A percentile compares a stretch with the other conserved stretches of the same genome.
Evolutionary conservation across 2,329 filamentous ascomycete species (phyloP).

Genomic region (Graphilbum sp.): DNA sequence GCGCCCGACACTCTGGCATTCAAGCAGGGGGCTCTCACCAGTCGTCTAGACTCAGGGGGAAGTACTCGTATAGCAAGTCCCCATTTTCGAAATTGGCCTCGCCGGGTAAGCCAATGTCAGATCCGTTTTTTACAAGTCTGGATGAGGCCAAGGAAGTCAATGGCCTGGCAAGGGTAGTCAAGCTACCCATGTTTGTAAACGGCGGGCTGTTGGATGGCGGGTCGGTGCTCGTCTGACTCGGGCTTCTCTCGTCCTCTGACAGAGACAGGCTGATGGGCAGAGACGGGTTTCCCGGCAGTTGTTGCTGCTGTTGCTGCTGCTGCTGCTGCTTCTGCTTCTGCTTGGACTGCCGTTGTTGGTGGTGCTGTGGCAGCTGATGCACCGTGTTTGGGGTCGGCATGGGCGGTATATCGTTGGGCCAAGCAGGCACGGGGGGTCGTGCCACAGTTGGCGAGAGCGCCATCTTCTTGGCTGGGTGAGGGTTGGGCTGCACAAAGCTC

Average conservation of each 20-base stretch:
- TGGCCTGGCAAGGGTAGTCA: neutral
- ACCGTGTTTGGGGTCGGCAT: constrained; percentile 7
- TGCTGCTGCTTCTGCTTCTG: constrained; percentile 2
- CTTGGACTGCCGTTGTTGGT: constrained; percentile 1
- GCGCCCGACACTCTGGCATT: neutral
- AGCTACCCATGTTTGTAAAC: constrained; percentile 17
- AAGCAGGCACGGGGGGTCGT: constrained; percentile 37
- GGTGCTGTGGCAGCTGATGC: neutral
- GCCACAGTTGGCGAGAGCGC: constrained; percentile 33
- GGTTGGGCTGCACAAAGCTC: constrained; percentile 20
- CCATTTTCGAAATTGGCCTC: constrained; percentile 44
- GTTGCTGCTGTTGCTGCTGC: constrained; percentile 6
- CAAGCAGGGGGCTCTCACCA: constrained; percentile 33
- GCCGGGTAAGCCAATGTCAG: neutral
- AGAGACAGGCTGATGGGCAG: constrained; percentile 35
- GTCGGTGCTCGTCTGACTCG: constrained; percentile 31
- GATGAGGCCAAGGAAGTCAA: constrained; percentile 8
- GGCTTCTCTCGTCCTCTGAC: constrained; percentile 44
- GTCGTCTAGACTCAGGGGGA: constrained; percentile 78
- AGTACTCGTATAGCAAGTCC: constrained; percentile 86
- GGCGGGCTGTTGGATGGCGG: constrained; percentile 25
- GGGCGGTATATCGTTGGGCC: constrained; percentile 20
- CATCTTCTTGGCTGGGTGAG: constrained; percentile 35
- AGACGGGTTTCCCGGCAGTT: constrained; percentile 11
- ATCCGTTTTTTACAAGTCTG: too few relatives aligned